These are phyloP conservation scores for Cadophora luteo-olivacea DNA, from an alignment of 2,329 filamentous ascomycete species.

Conservation along the genomic window DNA sequence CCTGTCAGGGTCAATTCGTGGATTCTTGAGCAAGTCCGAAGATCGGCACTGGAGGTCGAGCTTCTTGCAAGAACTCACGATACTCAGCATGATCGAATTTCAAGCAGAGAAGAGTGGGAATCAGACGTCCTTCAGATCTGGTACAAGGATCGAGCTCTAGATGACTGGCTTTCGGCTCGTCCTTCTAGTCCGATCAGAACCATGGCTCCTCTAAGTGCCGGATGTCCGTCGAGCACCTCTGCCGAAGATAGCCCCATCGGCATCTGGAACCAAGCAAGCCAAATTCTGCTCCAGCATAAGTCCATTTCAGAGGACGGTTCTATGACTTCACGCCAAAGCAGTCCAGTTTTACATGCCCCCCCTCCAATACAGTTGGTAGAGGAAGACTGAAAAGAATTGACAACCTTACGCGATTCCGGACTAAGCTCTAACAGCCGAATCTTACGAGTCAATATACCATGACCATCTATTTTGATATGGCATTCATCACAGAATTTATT, in stretches of 20 bases:
- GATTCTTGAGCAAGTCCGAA: constrained; percentile 32
- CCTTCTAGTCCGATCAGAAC: not conserved
- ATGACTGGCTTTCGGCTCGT: not conserved
- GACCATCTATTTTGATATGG: too few species aligned
- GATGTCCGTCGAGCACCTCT: not conserved
- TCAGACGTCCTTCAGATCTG: constrained; percentile 29
- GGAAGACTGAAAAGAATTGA: too few species aligned
- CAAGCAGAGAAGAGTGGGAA: constrained; percentile 26
- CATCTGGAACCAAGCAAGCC: too few species aligned
- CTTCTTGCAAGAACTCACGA: constrained; percentile 33
- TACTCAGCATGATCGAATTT: not conserved
- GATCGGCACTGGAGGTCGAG: constrained; percentile 35
- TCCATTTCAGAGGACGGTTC: too few species aligned
- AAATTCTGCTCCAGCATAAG: too few species aligned
- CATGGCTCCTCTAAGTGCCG: not conserved
- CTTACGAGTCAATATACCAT: too few species aligned
- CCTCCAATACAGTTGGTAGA: too few species aligned
- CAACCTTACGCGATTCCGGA: too few species aligned
- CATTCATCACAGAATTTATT: too few species aligned
- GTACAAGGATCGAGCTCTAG: constrained; percentile 32
- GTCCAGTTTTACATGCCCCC: too few species aligned
- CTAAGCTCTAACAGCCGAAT: too few species aligned
- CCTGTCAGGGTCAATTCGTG: constrained; percentile 33
- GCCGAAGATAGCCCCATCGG: not conserved
- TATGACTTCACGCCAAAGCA: too few species aligned